phyloP scores from a whole-genome alignment of 1,284 basidiomycete species.

The Cystobasidium slooffiae region DNA sequence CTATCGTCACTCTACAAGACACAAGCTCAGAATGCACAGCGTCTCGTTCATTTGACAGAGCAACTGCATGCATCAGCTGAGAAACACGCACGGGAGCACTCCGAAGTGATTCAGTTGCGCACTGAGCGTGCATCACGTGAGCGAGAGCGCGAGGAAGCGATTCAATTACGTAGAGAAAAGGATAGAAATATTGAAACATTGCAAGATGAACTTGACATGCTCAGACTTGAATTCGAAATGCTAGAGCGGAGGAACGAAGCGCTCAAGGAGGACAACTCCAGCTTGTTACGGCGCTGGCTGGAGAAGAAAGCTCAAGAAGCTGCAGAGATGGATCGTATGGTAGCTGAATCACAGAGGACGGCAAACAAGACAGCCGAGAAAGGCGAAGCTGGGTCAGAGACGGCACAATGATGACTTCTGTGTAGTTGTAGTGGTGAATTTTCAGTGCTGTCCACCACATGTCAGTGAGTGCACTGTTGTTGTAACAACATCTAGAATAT shows the following conservation, averaged over 20 bases:
- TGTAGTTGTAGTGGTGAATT: not conserved
- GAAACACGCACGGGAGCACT: constrained; percentile 71
- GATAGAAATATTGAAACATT: constrained; percentile 74
- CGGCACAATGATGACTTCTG: not conserved
- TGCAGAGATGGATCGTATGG: constrained; percentile 85
- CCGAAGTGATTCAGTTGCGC: constrained; percentile 71
- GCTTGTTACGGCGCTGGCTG: constrained; percentile 90
- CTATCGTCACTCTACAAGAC: constrained; percentile 92
- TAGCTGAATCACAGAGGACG: constrained; percentile 29
- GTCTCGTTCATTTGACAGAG: constrained; percentile 89
- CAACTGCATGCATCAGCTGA: constrained; percentile 90
- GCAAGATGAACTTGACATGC: constrained; percentile 89
- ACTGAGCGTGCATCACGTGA: constrained; percentile 73
- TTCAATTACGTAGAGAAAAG: constrained; percentile 82
- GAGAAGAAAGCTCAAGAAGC: constrained; percentile 92
- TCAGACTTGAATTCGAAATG: constrained; percentile 85
- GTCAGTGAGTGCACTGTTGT: not conserved
- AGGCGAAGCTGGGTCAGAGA: not conserved
- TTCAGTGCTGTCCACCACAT: too few relatives aligned
- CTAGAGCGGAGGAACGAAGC: constrained; percentile 83
- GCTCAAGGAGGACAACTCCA: constrained; percentile 88
- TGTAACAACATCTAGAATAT: not conserved
- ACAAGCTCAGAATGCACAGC: constrained; percentile 87
- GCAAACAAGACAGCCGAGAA: constrained; percentile 3
- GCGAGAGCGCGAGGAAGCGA: constrained; percentile 80